Evolutionary conservation across 129 eudicot species (phyloP).

Genomic region (Lonicera japonica): DNA sequence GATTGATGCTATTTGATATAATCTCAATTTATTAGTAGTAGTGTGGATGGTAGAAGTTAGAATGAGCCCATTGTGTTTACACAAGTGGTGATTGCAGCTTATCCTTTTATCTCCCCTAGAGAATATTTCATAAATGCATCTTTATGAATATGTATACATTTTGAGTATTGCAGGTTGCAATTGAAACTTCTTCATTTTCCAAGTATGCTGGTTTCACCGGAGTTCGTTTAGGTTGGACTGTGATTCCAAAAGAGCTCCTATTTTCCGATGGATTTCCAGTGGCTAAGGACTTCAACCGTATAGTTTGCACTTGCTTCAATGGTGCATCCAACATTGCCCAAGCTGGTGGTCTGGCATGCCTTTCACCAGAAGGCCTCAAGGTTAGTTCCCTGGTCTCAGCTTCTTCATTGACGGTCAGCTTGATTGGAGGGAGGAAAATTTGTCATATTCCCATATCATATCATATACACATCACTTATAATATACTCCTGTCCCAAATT

Average conservation of each 20-base stretch:
- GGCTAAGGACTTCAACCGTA: conserved; percentile 90
- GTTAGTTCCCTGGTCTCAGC: conserved; percentile 25
- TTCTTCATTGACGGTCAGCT: neutral
- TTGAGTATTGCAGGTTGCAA: conserved; percentile 61
- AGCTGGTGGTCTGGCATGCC: conserved; percentile 92
- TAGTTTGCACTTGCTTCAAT: conserved; percentile 87
- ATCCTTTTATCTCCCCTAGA: neutral
- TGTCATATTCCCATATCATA: too few relatives aligned
- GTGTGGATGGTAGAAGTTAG: too few relatives aligned
- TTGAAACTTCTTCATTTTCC: conserved; percentile 88
- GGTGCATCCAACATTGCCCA: conserved; percentile 98
- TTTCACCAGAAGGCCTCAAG: conserved; percentile 77
- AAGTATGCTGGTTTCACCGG: conserved; percentile 97
- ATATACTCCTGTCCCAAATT: too few relatives aligned
- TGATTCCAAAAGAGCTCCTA: conserved; percentile 72
- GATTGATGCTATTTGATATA: too few relatives aligned
- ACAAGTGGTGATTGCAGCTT: neutral
- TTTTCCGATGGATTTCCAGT: conserved; percentile 89
- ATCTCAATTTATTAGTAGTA: too few relatives aligned
- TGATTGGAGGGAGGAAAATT: neutral
- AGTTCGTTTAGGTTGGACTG: conserved; percentile 98
- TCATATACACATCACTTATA: too few relatives aligned
- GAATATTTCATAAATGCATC: too few relatives aligned
- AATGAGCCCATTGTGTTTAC: too few relatives aligned
- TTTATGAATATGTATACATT: neutral